A percentile compares a stretch with the other conserved stretches of the same genome.
Conservation (phyloP, 441 rosid species). For the Eutrema salsugineum region DNA sequence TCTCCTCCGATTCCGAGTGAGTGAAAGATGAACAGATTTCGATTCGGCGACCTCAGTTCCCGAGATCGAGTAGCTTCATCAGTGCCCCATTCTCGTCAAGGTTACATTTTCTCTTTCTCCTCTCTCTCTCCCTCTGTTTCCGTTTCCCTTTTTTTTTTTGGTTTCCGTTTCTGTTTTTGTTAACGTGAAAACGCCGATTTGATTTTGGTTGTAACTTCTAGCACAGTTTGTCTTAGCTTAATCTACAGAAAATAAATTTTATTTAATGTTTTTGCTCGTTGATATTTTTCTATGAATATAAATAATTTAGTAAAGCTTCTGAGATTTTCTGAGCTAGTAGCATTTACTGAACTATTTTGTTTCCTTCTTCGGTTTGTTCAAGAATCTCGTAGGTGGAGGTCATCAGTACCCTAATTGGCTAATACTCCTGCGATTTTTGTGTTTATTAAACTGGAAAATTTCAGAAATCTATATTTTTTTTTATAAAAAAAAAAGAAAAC, state of each 20-base stretch:
- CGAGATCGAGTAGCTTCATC: constrained; percentile 23
- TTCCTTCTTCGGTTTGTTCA: constrained; percentile 11
- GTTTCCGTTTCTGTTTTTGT: not conserved
- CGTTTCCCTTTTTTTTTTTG: not conserved
- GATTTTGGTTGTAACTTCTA: not conserved
- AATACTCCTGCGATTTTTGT: not conserved
- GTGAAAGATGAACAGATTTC: constrained; percentile 47
- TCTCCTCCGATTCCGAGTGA: constrained; percentile 21
- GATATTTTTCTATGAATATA: not conserved
- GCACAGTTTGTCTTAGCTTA: too few relatives aligned
- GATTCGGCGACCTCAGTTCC: constrained; percentile 31
- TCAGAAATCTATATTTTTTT: not conserved
- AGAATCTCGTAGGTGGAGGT: constrained; percentile 12
- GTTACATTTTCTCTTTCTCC: constrained; percentile 30
- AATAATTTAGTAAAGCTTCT: not conserved
- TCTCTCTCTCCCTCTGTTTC: not conserved
- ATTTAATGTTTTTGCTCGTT: not conserved
- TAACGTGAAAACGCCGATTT: not conserved
- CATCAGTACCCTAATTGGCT: not conserved
- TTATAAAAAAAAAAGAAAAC: too few relatives aligned
- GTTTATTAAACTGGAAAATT: not conserved
- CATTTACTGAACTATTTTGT: not conserved
- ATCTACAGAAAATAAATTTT: too few relatives aligned
- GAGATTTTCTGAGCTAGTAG: constrained; percentile 16
- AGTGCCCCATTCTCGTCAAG: constrained; percentile 31